phyloP scores from a whole-genome alignment of 2,329 filamentous ascomycete genomes.

The Cercospora sesami region DNA sequence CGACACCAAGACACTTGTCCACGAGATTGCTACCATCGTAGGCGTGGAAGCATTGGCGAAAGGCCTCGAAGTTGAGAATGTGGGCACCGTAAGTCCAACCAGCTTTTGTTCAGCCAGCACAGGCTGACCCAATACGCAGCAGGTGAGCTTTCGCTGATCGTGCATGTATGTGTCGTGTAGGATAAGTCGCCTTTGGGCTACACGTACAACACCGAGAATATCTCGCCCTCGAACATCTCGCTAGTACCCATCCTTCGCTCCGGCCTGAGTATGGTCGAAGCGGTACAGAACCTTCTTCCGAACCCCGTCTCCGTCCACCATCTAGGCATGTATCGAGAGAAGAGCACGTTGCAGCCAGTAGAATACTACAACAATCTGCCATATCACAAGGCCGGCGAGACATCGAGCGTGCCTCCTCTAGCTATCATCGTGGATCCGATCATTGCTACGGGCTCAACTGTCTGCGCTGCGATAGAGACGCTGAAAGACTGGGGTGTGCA shows the following conservation, averaged over 20 bases:
- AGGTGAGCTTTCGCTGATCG: constrained; percentile 21
- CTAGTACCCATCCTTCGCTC: constrained; percentile 92
- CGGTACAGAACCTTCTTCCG: constrained; percentile 80
- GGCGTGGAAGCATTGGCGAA: constrained; percentile 75
- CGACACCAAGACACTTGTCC: constrained; percentile 77
- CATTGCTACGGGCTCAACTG: constrained; percentile 90
- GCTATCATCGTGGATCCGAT: constrained; percentile 89
- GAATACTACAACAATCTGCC: constrained; percentile 99
- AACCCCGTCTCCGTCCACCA: constrained; percentile 81
- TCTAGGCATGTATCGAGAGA: constrained; percentile 91
- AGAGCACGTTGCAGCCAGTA: constrained; percentile 79
- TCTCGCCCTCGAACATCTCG: constrained; percentile 68
- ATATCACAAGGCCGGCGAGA: constrained; percentile 58
- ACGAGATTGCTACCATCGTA: constrained; percentile 82
- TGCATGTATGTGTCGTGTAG: constrained; percentile 46
- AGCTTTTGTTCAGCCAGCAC: constrained; percentile 21
- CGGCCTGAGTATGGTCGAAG: constrained; percentile 87
- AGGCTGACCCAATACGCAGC: constrained; percentile 29
- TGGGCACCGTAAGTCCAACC: constrained; percentile 61
- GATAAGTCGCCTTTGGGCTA: constrained; percentile 77
- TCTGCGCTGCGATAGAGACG: constrained; percentile 84
- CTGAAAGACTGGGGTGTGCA: constrained; percentile 89
- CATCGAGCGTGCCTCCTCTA: constrained; percentile 55
- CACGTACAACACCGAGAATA: constrained; percentile 65
- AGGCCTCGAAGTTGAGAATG: constrained; percentile 58